These are phyloP conservation scores for Aspergillus melleus DNA, from an alignment of 2,329 filamentous ascomycete genomes.

Conservation along the genomic window DNA sequence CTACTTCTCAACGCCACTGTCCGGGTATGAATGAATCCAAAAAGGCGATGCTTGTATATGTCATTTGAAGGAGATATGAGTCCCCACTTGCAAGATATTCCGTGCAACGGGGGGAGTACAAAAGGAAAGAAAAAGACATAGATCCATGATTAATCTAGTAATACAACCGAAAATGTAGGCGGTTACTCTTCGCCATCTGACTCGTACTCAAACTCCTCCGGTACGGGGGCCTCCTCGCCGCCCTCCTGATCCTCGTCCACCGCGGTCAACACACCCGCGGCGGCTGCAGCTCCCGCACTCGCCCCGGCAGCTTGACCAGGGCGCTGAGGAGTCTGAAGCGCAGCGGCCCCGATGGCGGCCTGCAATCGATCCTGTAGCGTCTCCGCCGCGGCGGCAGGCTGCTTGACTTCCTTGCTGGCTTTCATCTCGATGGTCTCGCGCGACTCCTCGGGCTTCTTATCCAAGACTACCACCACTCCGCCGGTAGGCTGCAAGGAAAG, in stretches of 20 bases:
- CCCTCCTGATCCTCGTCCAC: constrained; percentile 70
- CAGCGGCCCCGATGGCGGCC: constrained; percentile 36
- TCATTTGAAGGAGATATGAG: neutral
- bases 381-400: constrained; percentile 44
- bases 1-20: neutral
- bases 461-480: constrained; percentile 86
- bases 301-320: constrained; percentile 21
- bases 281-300: constrained; percentile 62
- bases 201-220: constrained; percentile 49
- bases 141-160: constrained; percentile 38
- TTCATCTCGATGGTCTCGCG: constrained; percentile 88
- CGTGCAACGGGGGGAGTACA: constrained; percentile 8
- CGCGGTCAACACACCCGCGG: constrained; percentile 78
- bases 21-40: neutral
- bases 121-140: constrained; percentile 21
- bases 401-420: constrained; percentile 67
- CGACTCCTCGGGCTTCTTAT: constrained; percentile 74
- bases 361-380: constrained; percentile 46
- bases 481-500: constrained; percentile 70
- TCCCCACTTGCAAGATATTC: neutral
- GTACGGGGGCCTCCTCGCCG: constrained; percentile 49
- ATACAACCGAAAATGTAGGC: constrained; percentile 32
- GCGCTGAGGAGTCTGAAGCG: constrained; percentile 35
- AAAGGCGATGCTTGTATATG: neutral
- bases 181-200: constrained; percentile 39